Percentiles rank a stretch among this genome's conserved stretches.
Conservation (phyloP, 1,284 basidiomycete genomes). For the Ganoderma leucocontextum region DNA sequence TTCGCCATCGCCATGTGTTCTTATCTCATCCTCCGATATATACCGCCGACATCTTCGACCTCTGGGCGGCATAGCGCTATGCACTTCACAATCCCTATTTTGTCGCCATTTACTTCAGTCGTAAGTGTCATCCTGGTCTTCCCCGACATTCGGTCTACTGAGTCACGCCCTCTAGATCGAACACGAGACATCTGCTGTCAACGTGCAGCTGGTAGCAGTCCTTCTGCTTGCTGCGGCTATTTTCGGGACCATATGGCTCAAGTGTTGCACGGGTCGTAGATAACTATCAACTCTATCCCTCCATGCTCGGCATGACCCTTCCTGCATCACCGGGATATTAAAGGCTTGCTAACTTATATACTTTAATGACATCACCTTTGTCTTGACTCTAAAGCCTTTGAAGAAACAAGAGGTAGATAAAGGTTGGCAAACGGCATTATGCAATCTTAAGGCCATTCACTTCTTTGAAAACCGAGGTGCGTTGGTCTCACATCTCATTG, state of each 20-base stretch:
- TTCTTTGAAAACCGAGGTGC: no score
- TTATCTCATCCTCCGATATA: conserved; percentile 5
- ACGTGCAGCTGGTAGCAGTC: conserved; percentile 51
- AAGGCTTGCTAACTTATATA: neutral
- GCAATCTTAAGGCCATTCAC: no score
- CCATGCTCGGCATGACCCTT: neutral
- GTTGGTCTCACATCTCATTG: neutral
- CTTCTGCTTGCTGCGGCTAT: conserved; percentile 30
- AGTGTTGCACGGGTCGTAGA: conserved; percentile 13
- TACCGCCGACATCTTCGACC: conserved; percentile 28
- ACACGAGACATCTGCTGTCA: conserved; percentile 65
- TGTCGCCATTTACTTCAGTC: conserved; percentile 75
- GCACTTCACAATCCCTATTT: conserved; percentile 74
- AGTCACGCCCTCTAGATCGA: conserved; percentile 54
- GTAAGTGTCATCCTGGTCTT: conserved; percentile 46
- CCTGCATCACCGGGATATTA: neutral
- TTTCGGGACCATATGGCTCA: conserved; percentile 22
- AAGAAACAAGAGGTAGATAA: no score
- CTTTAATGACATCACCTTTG: neutral
- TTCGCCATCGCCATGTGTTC: neutral
- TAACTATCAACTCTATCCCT: neutral
- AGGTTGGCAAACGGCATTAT: no score
- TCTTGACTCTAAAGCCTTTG: no score
- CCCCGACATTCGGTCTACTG: conserved; percentile 1
- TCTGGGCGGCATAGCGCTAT: conserved; percentile 46